Percentiles rank a stretch among this genome's conserved stretches.
Evolutionary conservation across 139 green algal genomes (phyloP).

Genomic region (Coelastrella sp.): DNA sequence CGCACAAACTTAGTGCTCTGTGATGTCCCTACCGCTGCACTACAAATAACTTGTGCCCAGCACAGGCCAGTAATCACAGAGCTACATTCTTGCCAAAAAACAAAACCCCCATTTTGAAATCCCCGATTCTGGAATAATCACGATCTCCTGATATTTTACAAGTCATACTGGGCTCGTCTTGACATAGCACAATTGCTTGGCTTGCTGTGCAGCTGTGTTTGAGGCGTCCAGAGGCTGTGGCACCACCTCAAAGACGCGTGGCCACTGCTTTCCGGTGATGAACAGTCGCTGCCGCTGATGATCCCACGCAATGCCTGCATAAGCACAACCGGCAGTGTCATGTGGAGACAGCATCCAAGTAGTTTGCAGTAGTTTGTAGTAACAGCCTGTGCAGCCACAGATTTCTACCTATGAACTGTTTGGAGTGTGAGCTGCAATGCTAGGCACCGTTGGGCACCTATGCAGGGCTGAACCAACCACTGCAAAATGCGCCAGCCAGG

Average conservation of each 20-base stretch:
- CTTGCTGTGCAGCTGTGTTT: neutral
- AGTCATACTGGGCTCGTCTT: neutral
- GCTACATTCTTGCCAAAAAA: no score
- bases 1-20: no score
- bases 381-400: neutral
- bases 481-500: no score
- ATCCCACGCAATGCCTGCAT: slow-evolving; percentile 90
- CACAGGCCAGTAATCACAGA: no score
- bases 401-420: neutral
- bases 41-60: slow-evolving; percentile 49
- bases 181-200: slow-evolving; percentile 10
- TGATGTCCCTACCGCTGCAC: no score
- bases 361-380: neutral
- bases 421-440: no score
- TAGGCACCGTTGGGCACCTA: no score
- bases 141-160: neutral
- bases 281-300: slow-evolving; percentile 71
- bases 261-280: slow-evolving; percentile 91
- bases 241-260: slow-evolving; percentile 73
- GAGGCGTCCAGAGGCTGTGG: slow-evolving; percentile 25
- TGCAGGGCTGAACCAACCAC: no score
- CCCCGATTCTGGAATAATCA: no score
- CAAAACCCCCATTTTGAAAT: no score
- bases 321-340: neutral
- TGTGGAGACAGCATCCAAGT: neutral